Percentiles rank a stretch among this genome's conserved stretches.
These are phyloP conservation scores for Picea sitchensis DNA, from an alignment of 75 land plant genomes.

Conservation along the genomic window DNA sequence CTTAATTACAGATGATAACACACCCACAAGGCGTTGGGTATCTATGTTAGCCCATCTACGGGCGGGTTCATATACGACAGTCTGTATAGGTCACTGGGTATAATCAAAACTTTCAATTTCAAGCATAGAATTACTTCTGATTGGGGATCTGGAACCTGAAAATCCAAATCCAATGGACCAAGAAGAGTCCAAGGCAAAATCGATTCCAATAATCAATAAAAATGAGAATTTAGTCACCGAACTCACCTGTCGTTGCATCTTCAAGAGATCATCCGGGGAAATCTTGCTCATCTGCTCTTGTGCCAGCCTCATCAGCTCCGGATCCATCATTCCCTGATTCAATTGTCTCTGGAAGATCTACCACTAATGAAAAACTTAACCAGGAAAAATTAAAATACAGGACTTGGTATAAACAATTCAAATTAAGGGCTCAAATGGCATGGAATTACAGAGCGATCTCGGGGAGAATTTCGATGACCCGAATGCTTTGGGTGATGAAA, in stretches of 20 bases:
- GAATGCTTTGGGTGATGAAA: background rate
- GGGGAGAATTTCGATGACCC: background rate
- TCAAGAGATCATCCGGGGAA: constrained; percentile 69
- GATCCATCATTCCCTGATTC: constrained; percentile 75
- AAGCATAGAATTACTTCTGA: background rate
- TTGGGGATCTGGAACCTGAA: background rate
- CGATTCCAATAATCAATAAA: background rate
- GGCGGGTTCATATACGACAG: background rate
- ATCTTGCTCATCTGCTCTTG: constrained; percentile 98
- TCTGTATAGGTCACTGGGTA: background rate
- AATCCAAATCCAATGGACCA: constrained; percentile 1
- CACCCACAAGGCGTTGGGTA: background rate
- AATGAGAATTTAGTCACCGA: background rate
- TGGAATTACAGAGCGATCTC: background rate
- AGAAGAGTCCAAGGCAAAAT: background rate
- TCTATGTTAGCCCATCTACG: background rate
- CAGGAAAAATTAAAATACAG: background rate
- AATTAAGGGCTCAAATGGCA: background rate
- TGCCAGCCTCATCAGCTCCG: constrained; percentile 81
- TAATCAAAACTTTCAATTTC: background rate
- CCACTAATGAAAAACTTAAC: background rate
- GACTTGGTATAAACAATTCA: background rate
- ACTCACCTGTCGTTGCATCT: constrained; percentile 82
- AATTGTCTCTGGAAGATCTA: background rate
- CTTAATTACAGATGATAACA: too few species aligned